These are phyloP conservation scores for Solanum sitiens DNA, from an alignment of 257 asterid genomes.

Conservation along the genomic window DNA sequence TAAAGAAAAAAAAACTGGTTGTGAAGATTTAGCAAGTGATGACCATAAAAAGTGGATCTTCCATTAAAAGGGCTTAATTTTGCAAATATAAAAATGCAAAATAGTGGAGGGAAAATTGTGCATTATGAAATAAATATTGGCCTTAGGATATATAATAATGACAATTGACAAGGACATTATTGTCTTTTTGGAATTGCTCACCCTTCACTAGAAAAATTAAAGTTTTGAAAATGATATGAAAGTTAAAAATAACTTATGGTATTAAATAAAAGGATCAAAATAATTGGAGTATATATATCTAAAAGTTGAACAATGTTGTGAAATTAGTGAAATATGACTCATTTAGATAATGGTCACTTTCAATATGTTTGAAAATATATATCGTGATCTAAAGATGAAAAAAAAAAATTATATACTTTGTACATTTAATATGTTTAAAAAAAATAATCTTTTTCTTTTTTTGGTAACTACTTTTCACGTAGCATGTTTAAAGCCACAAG, in stretches of 20 bases:
- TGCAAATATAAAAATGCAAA: not conserved
- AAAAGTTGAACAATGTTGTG: not conserved
- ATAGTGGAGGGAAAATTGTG: not conserved
- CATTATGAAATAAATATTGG: not conserved
- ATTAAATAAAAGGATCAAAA: not conserved
- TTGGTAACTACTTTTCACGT: no score
- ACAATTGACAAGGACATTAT: not conserved
- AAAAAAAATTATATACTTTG: no score
- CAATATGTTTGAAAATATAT: fast-evolving
- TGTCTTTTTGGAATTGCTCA: not conserved
- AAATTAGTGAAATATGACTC: not conserved
- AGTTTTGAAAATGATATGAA: not conserved
- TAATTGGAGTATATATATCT: not conserved
- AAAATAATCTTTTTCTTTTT: no score
- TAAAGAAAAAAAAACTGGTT: not conserved
- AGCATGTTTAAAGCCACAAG: no score
- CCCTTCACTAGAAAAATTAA: not conserved
- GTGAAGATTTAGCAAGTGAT: not conserved
- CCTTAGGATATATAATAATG: not conserved
- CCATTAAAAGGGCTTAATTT: not conserved
- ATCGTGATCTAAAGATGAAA: not conserved
- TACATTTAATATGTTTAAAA: no score
- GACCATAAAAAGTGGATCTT: slow-evolving; percentile 13
- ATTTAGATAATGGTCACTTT: not conserved
- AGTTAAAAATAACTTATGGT: not conserved